Base-by-base conservation (phyloP, 371 early-diverging fungal species). In the Apophysomyces variabilis region DNA sequence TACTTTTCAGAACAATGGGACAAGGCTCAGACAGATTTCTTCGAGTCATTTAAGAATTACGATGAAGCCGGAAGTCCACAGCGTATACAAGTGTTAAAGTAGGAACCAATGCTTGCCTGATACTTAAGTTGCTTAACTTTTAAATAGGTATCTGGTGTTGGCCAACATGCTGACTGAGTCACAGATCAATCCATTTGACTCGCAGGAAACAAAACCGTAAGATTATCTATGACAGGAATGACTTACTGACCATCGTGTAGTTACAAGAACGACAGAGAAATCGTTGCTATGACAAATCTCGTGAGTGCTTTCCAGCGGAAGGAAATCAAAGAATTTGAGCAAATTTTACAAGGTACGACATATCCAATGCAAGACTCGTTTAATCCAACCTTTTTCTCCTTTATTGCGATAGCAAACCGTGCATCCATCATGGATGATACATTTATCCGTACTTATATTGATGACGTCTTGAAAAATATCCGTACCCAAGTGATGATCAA, bases 21-120 rank as follows among this genome's bases (percentile, higher is more conserved):
- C 44, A 84, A 87, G 68, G 97, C 98, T 1, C 93, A 95, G 71
- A 85, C 91, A 0, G 95, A 96, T 66, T 96, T 98, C 72, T 98
- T 96, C 72, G 97, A 97, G 65, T 93, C 97, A 1, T 98, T 98
- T 83, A 96, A 95, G 65, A 95, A 93, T 73, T 98, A 96, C 74
- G 97, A 97, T 71, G 98, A 98, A 77, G 96, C 98, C 0, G 98
- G 97, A 38, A 93, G 92, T 68, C 87, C 86, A 11, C 96, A 95
- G 69, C 92, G 98, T 63, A 94, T 97, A 56, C 92, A 91, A 66
- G 94, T 95, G 38, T 84, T 98, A 46, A 96, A 96, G 90, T 96
- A 77, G 62, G 76, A 39, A 18, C 1, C 13, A 5, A 39, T 14
- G 7, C 43, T 26, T 18, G 18, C 43, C 32, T 41, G 41, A 57